A percentile compares a stretch with the other conserved stretches of the same genome.
Evolutionary conservation across 2,329 filamentous ascomycete genomes (phyloP).

Genomic region (Colletotrichum horii): DNA sequence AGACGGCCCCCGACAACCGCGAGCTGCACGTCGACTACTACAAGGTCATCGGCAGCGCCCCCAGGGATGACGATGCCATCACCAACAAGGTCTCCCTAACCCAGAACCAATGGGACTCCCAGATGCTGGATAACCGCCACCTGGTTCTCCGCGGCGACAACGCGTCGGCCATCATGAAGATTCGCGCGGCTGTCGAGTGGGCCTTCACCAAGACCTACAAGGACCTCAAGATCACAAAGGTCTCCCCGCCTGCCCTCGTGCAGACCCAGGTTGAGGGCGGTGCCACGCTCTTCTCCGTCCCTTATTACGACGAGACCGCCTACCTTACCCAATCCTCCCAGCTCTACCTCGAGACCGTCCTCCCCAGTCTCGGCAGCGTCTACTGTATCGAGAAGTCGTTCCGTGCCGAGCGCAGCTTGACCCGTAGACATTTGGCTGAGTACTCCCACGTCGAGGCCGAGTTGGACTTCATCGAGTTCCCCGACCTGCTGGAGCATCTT

Average conservation of each 20-base stretch:
- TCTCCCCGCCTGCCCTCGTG: constrained; percentile 87
- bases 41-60: constrained; percentile 77
- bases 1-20: constrained; percentile 81
- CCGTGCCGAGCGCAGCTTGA: constrained; percentile 95
- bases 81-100: constrained; percentile 71
- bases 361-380: constrained; percentile 90
- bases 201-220: constrained; percentile 83
- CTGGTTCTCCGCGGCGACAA: constrained; percentile 85
- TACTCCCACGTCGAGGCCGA: constrained; percentile 98
- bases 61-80: constrained; percentile 88
- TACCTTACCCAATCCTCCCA: constrained; percentile 98
- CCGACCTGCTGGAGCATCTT: constrained; percentile 85
- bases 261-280: constrained; percentile 96
- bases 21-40: constrained; percentile 93
- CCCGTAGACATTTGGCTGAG: constrained; percentile 91
- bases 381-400: constrained; percentile 99
- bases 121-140: constrained; percentile 81
- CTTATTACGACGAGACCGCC: constrained; percentile 88
- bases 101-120: constrained; percentile 61
- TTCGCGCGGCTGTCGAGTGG: constrained; percentile 80
- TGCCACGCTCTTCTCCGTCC: constrained; percentile 85
- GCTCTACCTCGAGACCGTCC: constrained; percentile 93
- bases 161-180: constrained; percentile 84
- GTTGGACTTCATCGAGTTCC: constrained; percentile 93
- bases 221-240: constrained; percentile 79